Conservation (phyloP, 2,329 filamentous ascomycete species). For the Ilyonectria sp. region DNA sequence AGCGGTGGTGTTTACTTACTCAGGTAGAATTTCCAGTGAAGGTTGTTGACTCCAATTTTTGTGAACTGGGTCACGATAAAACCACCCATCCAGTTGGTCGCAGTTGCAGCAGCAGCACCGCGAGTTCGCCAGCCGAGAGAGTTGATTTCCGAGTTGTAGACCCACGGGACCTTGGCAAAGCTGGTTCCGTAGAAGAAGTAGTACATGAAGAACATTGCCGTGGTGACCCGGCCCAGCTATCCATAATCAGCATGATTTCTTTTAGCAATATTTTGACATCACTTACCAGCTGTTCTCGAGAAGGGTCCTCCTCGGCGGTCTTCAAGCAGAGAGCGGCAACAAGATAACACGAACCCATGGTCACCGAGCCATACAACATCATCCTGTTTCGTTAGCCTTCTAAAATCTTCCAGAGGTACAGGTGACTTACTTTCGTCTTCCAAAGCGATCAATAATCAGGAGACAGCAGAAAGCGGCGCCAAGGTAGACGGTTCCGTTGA, state of each 20-base stretch:
- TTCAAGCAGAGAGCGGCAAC: conserved; percentile 55
- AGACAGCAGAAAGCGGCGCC: conserved; percentile 55
- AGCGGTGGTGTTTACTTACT: conserved; percentile 47
- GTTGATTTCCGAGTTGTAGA: conserved; percentile 60
- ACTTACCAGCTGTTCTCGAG: conserved; percentile 45
- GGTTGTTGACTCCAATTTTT: conserved; percentile 58
- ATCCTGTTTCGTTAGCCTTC: conserved; percentile 44
- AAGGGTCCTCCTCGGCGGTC: conserved; percentile 50
- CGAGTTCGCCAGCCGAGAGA: conserved; percentile 58
- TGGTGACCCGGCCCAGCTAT: conserved; percentile 57
- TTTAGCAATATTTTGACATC: accelerated
- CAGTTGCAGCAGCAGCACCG: conserved; percentile 60
- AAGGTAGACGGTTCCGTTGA: conserved; percentile 61
- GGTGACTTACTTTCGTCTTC: conserved; percentile 54
- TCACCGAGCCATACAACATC: conserved; percentile 57
- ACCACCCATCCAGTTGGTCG: conserved; percentile 61
- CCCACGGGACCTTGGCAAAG: conserved; percentile 58
- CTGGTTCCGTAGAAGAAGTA: conserved; percentile 60
- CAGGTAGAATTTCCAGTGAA: conserved; percentile 61
- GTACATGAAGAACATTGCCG: conserved; percentile 61
- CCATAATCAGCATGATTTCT: neutral
- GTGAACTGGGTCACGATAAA: conserved; percentile 62
- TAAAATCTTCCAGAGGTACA: too few relatives aligned
- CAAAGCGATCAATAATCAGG: conserved; percentile 58
- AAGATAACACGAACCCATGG: conserved; percentile 55